Percentiles rank a stretch among this genome's conserved stretches.
These are phyloP conservation scores for Suillus discolor DNA, from an alignment of 768 basidiomycete species.

Conservation along the genomic window DNA sequence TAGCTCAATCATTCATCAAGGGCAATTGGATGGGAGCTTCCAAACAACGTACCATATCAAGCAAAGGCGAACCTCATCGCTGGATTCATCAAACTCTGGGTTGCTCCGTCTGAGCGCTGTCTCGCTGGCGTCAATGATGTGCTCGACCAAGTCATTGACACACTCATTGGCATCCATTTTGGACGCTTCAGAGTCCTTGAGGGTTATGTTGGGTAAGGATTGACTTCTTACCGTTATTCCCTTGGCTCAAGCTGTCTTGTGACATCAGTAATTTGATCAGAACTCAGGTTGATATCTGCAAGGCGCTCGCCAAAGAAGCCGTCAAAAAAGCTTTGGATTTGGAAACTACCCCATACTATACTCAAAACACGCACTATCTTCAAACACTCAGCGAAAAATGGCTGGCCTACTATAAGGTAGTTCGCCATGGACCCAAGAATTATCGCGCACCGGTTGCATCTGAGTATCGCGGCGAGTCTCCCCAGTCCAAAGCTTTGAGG, in stretches of 20 bases:
- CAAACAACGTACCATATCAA: conserved; percentile 35
- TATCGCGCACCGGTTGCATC: too few species aligned
- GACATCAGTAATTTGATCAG: conserved; percentile 29
- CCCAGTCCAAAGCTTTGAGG: conserved; percentile 21
- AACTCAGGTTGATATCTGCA: conserved; percentile 30
- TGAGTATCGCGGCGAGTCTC: not conserved
- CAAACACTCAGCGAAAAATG: conserved; percentile 16
- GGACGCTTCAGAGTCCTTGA: conserved; percentile 41
- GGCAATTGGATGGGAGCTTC: conserved; percentile 39
- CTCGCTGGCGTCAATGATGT: conserved; percentile 34
- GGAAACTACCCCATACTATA: conserved; percentile 43
- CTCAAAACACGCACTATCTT: conserved; percentile 27
- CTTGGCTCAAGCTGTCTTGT: conserved; percentile 9
- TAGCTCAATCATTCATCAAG: conserved; percentile 19
- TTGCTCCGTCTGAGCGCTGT: conserved; percentile 30
- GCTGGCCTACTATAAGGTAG: conserved; percentile 18
- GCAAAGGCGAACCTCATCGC: conserved; percentile 34
- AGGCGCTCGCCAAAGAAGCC: conserved; percentile 22
- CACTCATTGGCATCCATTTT: conserved; percentile 38
- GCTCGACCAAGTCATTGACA: conserved; percentile 30
- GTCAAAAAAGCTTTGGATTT: conserved; percentile 38
- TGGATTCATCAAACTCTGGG: conserved; percentile 34
- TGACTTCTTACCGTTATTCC: conserved; percentile 2
- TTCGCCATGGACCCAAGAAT: not conserved
- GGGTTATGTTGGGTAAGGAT: conserved; percentile 37